phyloP scores from a whole-genome alignment of 2,329 filamentous ascomycete genomes.

The Fusarium sp. region DNA sequence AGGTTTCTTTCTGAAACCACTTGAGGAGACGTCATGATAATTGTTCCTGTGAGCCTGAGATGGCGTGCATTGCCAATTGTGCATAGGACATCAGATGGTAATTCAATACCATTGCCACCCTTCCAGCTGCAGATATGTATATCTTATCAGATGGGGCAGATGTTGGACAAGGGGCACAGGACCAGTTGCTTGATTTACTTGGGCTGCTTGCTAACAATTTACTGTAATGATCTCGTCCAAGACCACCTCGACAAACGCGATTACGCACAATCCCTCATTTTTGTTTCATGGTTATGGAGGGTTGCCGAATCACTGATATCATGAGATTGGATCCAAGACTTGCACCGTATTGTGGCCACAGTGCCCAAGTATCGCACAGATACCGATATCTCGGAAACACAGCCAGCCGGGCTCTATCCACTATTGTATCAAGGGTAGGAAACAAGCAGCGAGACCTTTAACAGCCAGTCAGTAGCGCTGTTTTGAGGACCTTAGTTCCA shows the following conservation, averaged over 20 bases:
- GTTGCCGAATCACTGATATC: background rate
- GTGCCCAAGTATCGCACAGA: conserved; percentile 26
- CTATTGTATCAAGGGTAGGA: conserved; percentile 26
- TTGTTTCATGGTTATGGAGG: background rate
- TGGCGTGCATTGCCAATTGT: conserved; percentile 1
- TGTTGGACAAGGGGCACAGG: background rate
- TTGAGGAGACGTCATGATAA: conserved; percentile 1
- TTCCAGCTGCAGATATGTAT: background rate
- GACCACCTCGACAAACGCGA: background rate
- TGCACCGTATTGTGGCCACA: background rate
- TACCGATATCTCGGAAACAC: conserved; percentile 43
- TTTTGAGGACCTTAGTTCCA: conserved; percentile 31
- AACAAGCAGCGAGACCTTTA: conserved; percentile 16
- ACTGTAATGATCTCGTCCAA: background rate
- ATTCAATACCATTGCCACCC: background rate
- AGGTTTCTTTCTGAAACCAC: background rate
- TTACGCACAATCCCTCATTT: background rate
- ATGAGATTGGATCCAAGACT: background rate
- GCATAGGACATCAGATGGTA: background rate
- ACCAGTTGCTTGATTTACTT: conserved; percentile 8
- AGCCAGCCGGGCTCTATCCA: conserved; percentile 38
- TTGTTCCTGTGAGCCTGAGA: conserved; percentile 3
- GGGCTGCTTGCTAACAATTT: background rate
- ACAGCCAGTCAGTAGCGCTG: conserved; percentile 31
- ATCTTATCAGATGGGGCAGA: conserved; percentile 25